These are phyloP conservation scores for Priceomyces medius DNA, from an alignment of 805 yeast species.

Conservation along the genomic window DNA sequence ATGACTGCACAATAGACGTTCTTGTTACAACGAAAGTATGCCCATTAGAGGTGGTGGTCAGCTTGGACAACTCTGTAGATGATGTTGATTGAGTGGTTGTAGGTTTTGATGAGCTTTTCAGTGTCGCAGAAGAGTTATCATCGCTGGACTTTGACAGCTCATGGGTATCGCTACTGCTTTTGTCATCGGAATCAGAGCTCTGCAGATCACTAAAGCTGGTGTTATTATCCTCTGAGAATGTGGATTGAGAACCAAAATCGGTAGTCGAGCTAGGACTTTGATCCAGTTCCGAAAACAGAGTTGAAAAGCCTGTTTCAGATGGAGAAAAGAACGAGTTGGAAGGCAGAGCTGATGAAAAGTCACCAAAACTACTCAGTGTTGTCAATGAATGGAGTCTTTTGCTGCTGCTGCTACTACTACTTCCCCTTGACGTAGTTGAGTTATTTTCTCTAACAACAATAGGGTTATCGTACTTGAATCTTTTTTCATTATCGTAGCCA, in stretches of 20 bases:
- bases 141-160: not conserved
- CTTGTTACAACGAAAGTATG: constrained; percentile 39
- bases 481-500: not conserved
- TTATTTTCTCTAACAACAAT: not conserved
- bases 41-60: constrained; percentile 22
- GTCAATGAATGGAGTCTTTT: too few species aligned
- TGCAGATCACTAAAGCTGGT: not conserved
- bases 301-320: not conserved
- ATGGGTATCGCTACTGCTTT: not conserved
- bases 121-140: not conserved
- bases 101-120: not conserved
- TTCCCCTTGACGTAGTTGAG: too few species aligned
- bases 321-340: not conserved
- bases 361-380: not conserved
- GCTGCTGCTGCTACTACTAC: too few species aligned
- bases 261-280: too few species aligned
- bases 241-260: too few species aligned
- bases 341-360: not conserved
- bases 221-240: not conserved
- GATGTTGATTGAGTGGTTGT: not conserved
- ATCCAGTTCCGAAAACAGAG: too few species aligned
- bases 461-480: not conserved
- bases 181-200: not conserved
- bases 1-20: constrained; percentile 33
- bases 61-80: not conserved